Base-by-base conservation (phyloP, 2,329 filamentous ascomycete species). In the Claviceps digitariae region DNA sequence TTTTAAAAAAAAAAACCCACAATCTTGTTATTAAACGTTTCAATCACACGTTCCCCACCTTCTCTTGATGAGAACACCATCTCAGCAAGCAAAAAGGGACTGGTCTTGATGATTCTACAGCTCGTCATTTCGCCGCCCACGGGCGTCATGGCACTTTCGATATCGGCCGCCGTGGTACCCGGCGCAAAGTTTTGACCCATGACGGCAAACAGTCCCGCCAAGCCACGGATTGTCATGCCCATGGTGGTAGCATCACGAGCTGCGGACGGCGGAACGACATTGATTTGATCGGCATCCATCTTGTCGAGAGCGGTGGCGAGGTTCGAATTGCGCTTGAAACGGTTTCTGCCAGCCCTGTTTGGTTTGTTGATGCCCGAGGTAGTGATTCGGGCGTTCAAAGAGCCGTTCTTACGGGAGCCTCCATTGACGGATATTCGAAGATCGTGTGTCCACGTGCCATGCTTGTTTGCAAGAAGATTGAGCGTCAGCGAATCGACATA, bases 131-230 rank as follows among this genome's bases (percentile, higher is more conserved):
- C 74, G 31, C 84, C 86, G 41, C 84, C 86, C n/a, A 87, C 72
- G 0, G 82, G 81, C n/a, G 76, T 78, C 81, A 93, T 83, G 54
- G 87, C 87, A 60, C 83, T 86, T 72, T 90, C 86, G 55, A 93
- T 88, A 63, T 93, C 87, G 31, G 84, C 86, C 1, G 84, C 84
- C 7, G 87, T 90, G 0, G 87, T 93, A 40, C 87, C 87, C 2
- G 81, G 81, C 13, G 87, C 87, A 64, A 93, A 89, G 72, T 93
- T 93, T 67, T 87, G 84, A 2, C 84, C 86, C 64, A 88, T 78
- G 25, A 93, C 78, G 20, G 79, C 77, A 60, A 79, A 87, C 1
- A 86, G 86, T 0, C 86, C 84, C 0, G 83, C 83, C 9, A 84
- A 71, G n/a, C 87, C 87, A 52, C 81, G 75, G 58, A 93, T 90